Percentiles rank a stretch among this genome's conserved stretches.
phyloP scores from a whole-genome alignment of 1,139 yeast species.

The Kodamaea anthophila region DNA sequence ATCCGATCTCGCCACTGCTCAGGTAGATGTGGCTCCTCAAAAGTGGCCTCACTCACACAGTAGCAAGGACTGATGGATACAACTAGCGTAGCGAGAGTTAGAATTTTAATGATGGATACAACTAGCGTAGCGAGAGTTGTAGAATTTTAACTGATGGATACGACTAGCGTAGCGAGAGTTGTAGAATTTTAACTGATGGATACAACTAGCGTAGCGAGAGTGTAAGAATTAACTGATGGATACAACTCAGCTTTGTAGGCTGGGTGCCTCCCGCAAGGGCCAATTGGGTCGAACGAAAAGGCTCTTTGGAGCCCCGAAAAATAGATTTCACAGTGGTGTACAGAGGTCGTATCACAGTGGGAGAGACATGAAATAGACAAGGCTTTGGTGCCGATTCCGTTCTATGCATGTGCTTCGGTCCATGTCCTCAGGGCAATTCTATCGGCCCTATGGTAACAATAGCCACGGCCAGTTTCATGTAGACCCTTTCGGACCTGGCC shows the following conservation, averaged over 20 bases:
- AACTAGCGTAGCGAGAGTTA: too few relatives aligned
- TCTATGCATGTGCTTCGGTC: conserved; percentile 70
- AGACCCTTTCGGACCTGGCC: conserved; percentile 31
- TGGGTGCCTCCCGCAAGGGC: conserved; percentile 79
- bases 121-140: too few relatives aligned
- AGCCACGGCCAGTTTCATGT: conserved; percentile 65
- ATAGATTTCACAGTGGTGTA: conserved; percentile 34
- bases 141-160: too few relatives aligned
- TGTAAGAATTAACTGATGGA: too few relatives aligned
- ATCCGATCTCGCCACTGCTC: conserved; percentile 7
- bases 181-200: too few relatives aligned
- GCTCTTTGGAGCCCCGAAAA: conserved; percentile 23
- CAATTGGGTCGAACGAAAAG: conserved; percentile 41
- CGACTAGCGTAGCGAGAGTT: too few relatives aligned
- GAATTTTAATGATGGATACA: too few relatives aligned
- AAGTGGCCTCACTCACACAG: conserved; percentile 54
- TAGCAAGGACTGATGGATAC: conserved; percentile 38
- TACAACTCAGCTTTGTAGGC: conserved; percentile 52
- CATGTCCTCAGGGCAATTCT: conserved; percentile 34
- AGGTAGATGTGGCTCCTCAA: conserved; percentile 16
- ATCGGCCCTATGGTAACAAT: conserved; percentile 57
- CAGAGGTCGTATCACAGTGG: too few relatives aligned
- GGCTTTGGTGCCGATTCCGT: conserved; percentile 16
- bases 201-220: too few relatives aligned
- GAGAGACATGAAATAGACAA: conserved; percentile 3